Percentiles rank a stretch among this genome's conserved stretches.
Conservation (phyloP, 73 alveolate genomes). For the Stentor roeselii region DNA sequence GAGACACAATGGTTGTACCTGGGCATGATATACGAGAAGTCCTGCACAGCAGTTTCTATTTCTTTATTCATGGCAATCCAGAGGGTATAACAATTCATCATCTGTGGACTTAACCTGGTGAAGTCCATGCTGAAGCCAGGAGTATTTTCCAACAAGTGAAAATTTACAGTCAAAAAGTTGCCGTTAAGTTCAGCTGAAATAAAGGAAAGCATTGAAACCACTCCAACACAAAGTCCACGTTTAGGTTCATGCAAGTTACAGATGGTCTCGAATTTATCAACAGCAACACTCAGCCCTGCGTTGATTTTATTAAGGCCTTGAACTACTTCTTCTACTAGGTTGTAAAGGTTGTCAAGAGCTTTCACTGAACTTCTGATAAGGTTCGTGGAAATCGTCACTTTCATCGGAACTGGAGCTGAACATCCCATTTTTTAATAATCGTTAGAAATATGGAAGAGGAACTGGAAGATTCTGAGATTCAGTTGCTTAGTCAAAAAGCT, state of each 20-base stretch:
- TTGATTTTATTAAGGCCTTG: slow-evolving; percentile 19
- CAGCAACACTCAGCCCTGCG: slow-evolving; percentile 21
- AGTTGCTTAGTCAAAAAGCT: background rate
- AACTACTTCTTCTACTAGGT: slow-evolving; percentile 9
- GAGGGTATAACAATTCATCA: background rate
- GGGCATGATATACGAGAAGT: slow-evolving; percentile 3
- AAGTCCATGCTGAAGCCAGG: slow-evolving; percentile 22
- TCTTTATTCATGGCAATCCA: slow-evolving; percentile 13
- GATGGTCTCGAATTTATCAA: slow-evolving; percentile 19
- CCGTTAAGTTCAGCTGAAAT: slow-evolving; percentile 14
- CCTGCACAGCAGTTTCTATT: slow-evolving; percentile 5
- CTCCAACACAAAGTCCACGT: slow-evolving; percentile 5
- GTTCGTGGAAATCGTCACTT: background rate
- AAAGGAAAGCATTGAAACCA: background rate
- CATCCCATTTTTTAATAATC: slow-evolving; percentile 27
- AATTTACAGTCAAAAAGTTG: slow-evolving; percentile 15
- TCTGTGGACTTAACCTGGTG: background rate
- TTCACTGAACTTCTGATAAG: background rate
- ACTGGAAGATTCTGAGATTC: background rate
- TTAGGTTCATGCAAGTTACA: background rate
- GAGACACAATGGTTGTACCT: background rate
- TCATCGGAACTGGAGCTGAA: slow-evolving; percentile 20
- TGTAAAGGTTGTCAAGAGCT: background rate
- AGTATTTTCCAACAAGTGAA: slow-evolving; percentile 8
- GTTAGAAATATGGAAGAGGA: background rate